These are phyloP conservation scores for Plasmodium adleri DNA, from an alignment of 169 alveolate genomes.

Conservation along the genomic window DNA sequence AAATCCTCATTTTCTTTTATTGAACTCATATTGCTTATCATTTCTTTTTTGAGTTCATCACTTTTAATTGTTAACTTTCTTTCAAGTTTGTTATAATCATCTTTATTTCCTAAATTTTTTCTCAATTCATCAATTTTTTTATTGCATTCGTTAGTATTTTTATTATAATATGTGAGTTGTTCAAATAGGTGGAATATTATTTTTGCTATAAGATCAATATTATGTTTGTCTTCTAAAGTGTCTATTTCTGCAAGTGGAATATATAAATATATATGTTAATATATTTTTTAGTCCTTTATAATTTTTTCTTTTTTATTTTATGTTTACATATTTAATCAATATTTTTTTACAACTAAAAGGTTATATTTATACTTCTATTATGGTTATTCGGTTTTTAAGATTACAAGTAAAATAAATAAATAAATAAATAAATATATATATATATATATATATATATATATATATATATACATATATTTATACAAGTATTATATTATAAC, in stretches of 20 bases:
- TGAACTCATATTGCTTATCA: constrained; percentile 66
- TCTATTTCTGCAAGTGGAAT: constrained; percentile 36
- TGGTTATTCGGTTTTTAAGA: too few species aligned
- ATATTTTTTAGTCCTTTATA: neutral
- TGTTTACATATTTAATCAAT: too few species aligned
- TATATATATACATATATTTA: neutral
- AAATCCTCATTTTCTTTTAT: constrained; percentile 51
- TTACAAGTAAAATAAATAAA: too few species aligned
- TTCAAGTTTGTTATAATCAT: constrained; percentile 40
- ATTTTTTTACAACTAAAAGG: too few species aligned
- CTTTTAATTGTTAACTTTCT: constrained; percentile 62
- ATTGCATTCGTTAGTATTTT: constrained; percentile 57
- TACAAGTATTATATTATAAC: neutral
- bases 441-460: constrained; percentile 10
- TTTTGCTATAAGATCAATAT: constrained; percentile 48
- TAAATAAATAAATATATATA: too few species aligned
- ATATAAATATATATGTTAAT: constrained; percentile 2
- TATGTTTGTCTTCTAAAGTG: constrained; percentile 41
- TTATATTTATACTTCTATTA: too few species aligned
- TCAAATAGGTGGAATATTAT: constrained; percentile 26
- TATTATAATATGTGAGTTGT: constrained; percentile 47
- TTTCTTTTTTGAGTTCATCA: constrained; percentile 71
- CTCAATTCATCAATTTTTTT: constrained; percentile 63
- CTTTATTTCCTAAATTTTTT: constrained; percentile 52
- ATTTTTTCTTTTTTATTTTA: too few species aligned